Conservation (phyloP, 164 flowering plant species). For the Pachysandra terminalis region DNA sequence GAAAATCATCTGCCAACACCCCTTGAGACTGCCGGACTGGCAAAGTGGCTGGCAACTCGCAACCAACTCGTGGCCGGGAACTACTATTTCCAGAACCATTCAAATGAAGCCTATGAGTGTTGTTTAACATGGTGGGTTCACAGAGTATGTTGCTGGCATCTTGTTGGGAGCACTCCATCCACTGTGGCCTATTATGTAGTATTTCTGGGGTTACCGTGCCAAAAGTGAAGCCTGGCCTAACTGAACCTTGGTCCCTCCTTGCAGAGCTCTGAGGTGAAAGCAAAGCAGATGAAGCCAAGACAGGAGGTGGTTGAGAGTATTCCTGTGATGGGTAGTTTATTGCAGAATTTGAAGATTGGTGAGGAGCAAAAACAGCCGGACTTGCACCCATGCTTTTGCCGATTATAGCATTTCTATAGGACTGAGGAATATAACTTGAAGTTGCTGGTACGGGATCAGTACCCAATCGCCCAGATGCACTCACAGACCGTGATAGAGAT, state of each 20-base stretch:
- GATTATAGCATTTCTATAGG: conserved; percentile 81
- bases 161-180: conserved; percentile 48
- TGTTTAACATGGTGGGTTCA: conserved; percentile 28
- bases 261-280: conserved; percentile 39
- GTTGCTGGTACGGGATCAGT: conserved; percentile 47
- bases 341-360: conserved; percentile 33
- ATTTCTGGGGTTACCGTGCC: conserved; percentile 42
- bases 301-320: conserved; percentile 34
- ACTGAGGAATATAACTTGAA: conserved; percentile 59
- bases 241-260: conserved; percentile 31
- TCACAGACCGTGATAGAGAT: conserved; percentile 61
- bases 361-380: conserved; percentile 32
- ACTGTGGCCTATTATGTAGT: conserved; percentile 39
- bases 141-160: conserved; percentile 22
- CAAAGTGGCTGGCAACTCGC: conserved; percentile 35
- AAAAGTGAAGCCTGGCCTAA: conserved; percentile 47
- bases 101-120: conserved; percentile 29
- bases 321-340: conserved; percentile 28
- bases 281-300: conserved; percentile 25
- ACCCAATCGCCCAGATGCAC: conserved; percentile 80
- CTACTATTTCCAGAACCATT: conserved; percentile 28
- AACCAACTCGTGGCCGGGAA: conserved; percentile 23
- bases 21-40: conserved; percentile 51
- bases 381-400: conserved; percentile 47
- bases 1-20: conserved; percentile 68